phyloP scores from a whole-genome alignment of 2,329 filamentous ascomycete species.

The Knufia petricola region DNA sequence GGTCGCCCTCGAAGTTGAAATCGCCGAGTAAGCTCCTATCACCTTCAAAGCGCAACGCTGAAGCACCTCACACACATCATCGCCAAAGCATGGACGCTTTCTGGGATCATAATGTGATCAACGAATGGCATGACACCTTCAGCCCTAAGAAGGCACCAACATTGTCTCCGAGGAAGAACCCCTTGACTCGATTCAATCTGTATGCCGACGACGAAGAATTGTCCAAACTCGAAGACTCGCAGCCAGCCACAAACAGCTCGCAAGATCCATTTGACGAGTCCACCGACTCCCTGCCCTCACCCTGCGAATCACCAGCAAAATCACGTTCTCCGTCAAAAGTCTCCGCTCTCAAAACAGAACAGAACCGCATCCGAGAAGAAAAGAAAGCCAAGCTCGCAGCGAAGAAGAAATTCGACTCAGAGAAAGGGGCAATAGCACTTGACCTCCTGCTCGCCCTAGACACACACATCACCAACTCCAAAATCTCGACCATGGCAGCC shows the following conservation, averaged over 20 bases:
- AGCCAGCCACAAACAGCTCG: conserved; percentile 31
- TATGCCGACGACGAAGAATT: conserved; percentile 31
- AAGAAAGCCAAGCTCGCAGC: conserved; percentile 29
- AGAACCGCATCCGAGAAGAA: conserved; percentile 23
- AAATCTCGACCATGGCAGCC: conserved; percentile 40
- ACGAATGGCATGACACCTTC: conserved; percentile 46
- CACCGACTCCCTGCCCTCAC: conserved; percentile 23
- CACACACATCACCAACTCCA: conserved; percentile 38
- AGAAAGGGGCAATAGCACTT: conserved; percentile 44
- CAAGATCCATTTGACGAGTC: conserved; percentile 33
- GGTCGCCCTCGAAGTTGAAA: conserved; percentile 16
- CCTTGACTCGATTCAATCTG: conserved; percentile 22
- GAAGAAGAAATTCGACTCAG: conserved; percentile 44
- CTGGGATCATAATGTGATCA: conserved; percentile 44
- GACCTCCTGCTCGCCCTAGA: conserved; percentile 50
- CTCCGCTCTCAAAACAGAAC: conserved; percentile 21
- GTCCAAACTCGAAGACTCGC: conserved; percentile 13
- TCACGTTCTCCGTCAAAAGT: conserved; percentile 21
- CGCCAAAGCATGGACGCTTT: conserved; percentile 44
- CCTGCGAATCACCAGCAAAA: conserved; percentile 19
- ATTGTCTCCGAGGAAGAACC: conserved; percentile 17
- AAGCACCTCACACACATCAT: conserved; percentile 42
- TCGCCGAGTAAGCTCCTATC: conserved; percentile 31
- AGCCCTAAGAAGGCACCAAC: conserved; percentile 39
- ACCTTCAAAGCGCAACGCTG: conserved; percentile 36